Base-by-base conservation (phyloP, 2,329 filamentous ascomycete genomes). In the Thielaviopsis euricoi region DNA sequence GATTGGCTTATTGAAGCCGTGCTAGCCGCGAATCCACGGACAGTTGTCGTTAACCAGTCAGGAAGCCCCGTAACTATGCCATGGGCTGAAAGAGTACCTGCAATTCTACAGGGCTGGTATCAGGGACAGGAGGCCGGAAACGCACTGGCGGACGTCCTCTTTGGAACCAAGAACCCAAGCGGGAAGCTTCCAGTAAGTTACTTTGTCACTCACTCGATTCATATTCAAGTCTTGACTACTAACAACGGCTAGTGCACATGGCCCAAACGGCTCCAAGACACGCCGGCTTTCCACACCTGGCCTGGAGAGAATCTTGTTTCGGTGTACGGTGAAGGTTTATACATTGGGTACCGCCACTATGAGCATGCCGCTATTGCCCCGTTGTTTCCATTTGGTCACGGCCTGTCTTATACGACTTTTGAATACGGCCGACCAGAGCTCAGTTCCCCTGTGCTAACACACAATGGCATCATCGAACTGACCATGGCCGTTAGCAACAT, bases 71-170 rank as follows among this genome's bases (percentile, higher is more conserved):
- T 86, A 17, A 76, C 77, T 1, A 82, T 87, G 82, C 83, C 84
- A 17, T 89, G 85, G 86, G 79, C 74, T 1, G 73, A 80, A 62
- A 69, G 74, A 22, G 81, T 85, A 2, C 78, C 83, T 2, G 79
- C 82, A 1, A 81, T 89, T 29, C 65, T 89, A 0, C 85, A 89
- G 66, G 78, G 85, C 81, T 87, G 83, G 83, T 87, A 85, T 63
- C 81, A 82, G 61, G 84, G 84, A 13, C 83, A 87, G 63, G 83
- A 87, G 67, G 79, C 80, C 3, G 84, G 83, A 0, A 85, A 86
- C 62, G 82, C 80, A 0, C 79, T 87, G 55, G 82, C 81, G 2
- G 82, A 86, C 62, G 76, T 86, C 0, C 71, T 87, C 5, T 81
- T 83, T 62, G 83, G 83, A 3, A 69, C 77, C 46, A 72, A 75